Evolutionary conservation across 78 protist species (phyloP), one percentile per base, ranked within the genome.

Genomic region (Paulinella micropora): DNA sequence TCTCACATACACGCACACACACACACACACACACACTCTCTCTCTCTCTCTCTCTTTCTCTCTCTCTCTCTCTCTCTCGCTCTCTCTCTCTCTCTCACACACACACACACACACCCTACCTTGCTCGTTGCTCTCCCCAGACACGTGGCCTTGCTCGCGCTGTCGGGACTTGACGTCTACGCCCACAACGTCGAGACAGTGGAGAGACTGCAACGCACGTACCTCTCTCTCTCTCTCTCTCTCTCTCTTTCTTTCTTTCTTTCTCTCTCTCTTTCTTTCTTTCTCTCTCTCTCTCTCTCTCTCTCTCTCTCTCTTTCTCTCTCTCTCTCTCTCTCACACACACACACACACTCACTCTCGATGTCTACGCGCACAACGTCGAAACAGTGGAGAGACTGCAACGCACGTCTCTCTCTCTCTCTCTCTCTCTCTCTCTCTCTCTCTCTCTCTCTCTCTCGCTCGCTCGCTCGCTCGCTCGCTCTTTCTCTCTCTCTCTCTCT

Each of bases 301-400:
- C n/a, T n/a, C n/a, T n/a, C n/a, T n/a, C n/a, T n/a, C n/a, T n/a
- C n/a, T n/a, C n/a, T n/a, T n/a, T n/a, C n/a, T n/a, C n/a, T n/a
- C n/a, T n/a, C n/a, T n/a, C n/a, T n/a, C n/a, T n/a, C n/a, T n/a
- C n/a, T n/a, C n/a, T n/a, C n/a, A n/a, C n/a, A n/a, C n/a, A n/a
- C n/a, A n/a, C n/a, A n/a, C n/a, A n/a, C n/a, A n/a, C n/a, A n/a
- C n/a, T n/a, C n/a, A n/a, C n/a, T n/a, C 89, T 94, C 36, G 95
- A 95, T 36, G 96, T 94, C 39, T 95, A 79, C 82, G 97, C 97
- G 3, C 97, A 95, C 95, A 95, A 95, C 90, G 83, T 91, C 79
- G 95, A 93, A 77, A 83, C 90, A 15, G 91, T 92, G 28, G 90
- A 84, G 87, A 81, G 90, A 2, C 51, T 88, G 77, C 81, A 28